Percentiles rank a stretch among this genome's conserved stretches.
Evolutionary conservation across 2,329 filamentous ascomycete genomes (phyloP).

Genomic region (Sporothrix euskadiensis): DNA sequence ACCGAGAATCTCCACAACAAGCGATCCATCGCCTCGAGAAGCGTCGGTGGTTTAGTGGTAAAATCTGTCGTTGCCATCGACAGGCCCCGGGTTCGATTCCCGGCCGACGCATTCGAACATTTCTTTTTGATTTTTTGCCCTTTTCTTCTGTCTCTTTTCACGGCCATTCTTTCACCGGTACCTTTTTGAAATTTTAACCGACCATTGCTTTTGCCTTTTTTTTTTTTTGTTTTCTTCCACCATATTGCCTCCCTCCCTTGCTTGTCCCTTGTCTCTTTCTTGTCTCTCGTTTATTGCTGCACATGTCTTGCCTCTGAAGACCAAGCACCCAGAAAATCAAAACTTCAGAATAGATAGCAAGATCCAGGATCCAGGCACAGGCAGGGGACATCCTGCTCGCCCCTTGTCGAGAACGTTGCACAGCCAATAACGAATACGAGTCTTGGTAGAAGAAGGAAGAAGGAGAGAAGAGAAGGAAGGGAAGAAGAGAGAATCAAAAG

Average conservation of each 20-base stretch:
- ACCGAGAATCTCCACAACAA: too few relatives aligned
- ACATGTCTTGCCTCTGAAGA: not conserved
- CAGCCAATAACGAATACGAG: slow-evolving; percentile 15
- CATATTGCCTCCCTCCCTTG: too few relatives aligned
- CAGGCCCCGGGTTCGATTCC: too few relatives aligned
- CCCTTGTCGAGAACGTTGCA: not conserved
- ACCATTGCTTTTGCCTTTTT: not conserved
- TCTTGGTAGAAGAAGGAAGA: not conserved
- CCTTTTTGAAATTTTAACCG: too few relatives aligned
- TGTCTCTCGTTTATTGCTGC: slow-evolving; percentile 12
- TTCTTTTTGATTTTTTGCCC: not conserved
- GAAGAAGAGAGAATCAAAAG: not conserved
- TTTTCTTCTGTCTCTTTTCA: not conserved
- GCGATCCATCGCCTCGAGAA: too few relatives aligned
- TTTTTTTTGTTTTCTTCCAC: not conserved
- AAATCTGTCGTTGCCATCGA: too few relatives aligned
- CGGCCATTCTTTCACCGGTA: too few relatives aligned
- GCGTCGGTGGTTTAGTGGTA: too few relatives aligned
- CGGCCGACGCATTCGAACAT: not conserved
- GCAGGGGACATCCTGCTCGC: not conserved
- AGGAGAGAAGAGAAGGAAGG: not conserved
- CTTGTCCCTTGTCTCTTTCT: not conserved
- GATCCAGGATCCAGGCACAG: not conserved
- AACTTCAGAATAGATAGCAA: too few relatives aligned
- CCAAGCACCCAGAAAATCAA: not conserved